phyloP scores from a whole-genome alignment of 495 filamentous ascomycete genomes.

The Xylaria telfairii region DNA sequence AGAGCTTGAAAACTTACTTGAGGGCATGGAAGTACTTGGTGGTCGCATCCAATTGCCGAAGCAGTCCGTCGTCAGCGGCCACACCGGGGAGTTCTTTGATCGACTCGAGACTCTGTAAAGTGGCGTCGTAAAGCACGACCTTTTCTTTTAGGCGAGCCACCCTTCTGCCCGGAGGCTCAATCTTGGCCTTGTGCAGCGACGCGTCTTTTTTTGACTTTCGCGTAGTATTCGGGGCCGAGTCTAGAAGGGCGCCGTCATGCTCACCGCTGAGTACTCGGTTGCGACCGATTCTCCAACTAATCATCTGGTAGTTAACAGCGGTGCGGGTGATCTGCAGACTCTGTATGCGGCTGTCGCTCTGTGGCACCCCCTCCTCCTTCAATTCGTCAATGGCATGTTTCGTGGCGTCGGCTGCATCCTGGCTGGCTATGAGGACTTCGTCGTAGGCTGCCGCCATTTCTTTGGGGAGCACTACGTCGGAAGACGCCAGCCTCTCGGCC shows the following conservation, averaged over 20 bases:
- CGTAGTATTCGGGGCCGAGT: slow-evolving; percentile 49
- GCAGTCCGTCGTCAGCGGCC: slow-evolving; percentile 80
- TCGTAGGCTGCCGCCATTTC: slow-evolving; percentile 84
- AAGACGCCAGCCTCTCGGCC: slow-evolving; percentile 66
- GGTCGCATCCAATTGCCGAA: slow-evolving; percentile 77
- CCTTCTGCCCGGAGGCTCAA: slow-evolving; percentile 68
- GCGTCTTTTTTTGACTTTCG: slow-evolving; percentile 52
- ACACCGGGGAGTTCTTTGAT: slow-evolving; percentile 89
- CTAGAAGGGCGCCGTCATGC: slow-evolving; percentile 72
- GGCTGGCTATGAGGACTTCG: slow-evolving; percentile 84
- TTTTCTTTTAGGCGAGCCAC: slow-evolving; percentile 83
- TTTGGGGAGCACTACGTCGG: slow-evolving; percentile 60
- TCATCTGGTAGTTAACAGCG: slow-evolving; percentile 87
- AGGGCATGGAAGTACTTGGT: slow-evolving; percentile 85
- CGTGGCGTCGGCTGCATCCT: slow-evolving; percentile 92
- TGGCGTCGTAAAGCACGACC: slow-evolving; percentile 91
- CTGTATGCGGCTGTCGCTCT: slow-evolving; percentile 88
- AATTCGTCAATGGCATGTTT: slow-evolving; percentile 93
- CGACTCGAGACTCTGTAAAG: slow-evolving; percentile 84
- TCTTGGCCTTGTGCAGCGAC: slow-evolving; percentile 54
- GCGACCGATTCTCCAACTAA: slow-evolving; percentile 93
- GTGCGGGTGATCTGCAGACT: slow-evolving; percentile 90
- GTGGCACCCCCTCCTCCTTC: slow-evolving; percentile 78
- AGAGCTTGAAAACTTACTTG: slow-evolving; percentile 59
- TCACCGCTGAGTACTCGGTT: slow-evolving; percentile 86